Evolutionary conservation across 331 rosid species (phyloP).

Genomic region (Telfairia occidentalis): DNA sequence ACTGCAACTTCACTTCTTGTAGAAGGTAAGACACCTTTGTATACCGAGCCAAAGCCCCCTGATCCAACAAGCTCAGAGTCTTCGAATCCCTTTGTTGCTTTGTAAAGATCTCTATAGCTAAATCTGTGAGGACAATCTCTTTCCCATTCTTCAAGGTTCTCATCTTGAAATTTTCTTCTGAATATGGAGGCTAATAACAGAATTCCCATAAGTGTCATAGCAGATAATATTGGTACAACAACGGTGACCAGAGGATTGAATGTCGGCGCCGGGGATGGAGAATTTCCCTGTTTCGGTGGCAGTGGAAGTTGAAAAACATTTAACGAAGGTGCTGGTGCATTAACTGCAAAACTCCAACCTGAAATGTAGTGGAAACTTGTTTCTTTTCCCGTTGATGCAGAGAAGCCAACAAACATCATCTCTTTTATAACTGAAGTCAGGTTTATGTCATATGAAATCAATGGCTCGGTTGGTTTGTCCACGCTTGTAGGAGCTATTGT

Average conservation of each 20-base stretch:
- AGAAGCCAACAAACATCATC: constrained; percentile 48
- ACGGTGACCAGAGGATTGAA: constrained; percentile 16
- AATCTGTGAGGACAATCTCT: constrained; percentile 63
- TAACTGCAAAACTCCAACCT: constrained; percentile 55
- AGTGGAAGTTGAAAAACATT: constrained; percentile 25
- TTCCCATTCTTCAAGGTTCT: constrained; percentile 66
- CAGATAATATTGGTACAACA: constrained; percentile 21
- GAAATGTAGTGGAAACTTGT: constrained; percentile 53
- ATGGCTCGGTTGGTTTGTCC: constrained; percentile 27
- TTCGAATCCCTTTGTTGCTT: constrained; percentile 51
- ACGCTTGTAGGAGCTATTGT: constrained; percentile 32
- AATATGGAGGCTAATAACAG: constrained; percentile 6
- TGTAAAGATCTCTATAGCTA: constrained; percentile 40
- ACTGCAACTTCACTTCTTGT: constrained; percentile 46
- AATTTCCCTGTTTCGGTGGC: constrained; percentile 14
- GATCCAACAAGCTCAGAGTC: constrained; percentile 43
- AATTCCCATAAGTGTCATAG: constrained; percentile 15
- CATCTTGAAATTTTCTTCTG: constrained; percentile 21
- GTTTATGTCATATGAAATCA: not conserved
- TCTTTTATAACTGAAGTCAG: constrained; percentile 13
- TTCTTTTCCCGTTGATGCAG: constrained; percentile 48
- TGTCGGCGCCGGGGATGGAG: not conserved
- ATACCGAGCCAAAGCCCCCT: constrained; percentile 68
- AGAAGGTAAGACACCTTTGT: constrained; percentile 38
- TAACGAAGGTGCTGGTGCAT: constrained; percentile 23